Percentiles rank a stretch among this genome's conserved stretches.
phyloP scores from a whole-genome alignment of 768 basidiomycete genomes.

The Xerocomus brunneocitrinus region DNA sequence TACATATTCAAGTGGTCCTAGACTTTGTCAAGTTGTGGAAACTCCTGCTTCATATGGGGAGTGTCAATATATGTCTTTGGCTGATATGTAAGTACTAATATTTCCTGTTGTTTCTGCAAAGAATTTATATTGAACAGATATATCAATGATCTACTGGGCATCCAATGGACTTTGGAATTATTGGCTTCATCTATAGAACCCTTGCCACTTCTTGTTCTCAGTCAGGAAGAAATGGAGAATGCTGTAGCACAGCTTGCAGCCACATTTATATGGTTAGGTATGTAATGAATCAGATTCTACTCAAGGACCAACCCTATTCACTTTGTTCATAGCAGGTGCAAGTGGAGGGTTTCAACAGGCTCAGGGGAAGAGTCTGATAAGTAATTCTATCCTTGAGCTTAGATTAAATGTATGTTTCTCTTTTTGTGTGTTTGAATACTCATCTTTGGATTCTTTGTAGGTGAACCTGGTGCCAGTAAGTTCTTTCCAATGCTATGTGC shows the following conservation, averaged over 20 bases:
- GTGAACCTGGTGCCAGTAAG: not conserved
- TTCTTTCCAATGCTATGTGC: not conserved
- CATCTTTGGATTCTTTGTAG: not conserved
- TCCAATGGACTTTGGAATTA: not conserved
- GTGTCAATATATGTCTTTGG: not conserved
- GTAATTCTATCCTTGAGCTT: not conserved
- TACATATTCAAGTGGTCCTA: not conserved
- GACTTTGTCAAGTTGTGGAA: not conserved
- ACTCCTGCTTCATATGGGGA: not conserved
- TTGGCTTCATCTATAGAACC: not conserved
- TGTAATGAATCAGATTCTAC: not conserved
- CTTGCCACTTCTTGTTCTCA: not conserved
- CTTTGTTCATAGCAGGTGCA: not conserved
- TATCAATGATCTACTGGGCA: not conserved
- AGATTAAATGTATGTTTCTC: not conserved
- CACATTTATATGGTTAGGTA: constrained; percentile 7
- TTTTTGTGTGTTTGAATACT: no score
- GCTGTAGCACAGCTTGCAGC: constrained; percentile 1
- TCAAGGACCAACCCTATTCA: not conserved
- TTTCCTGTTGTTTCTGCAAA: not conserved
- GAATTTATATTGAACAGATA: not conserved
- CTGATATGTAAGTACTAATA: not conserved
- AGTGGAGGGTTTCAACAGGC: not conserved
- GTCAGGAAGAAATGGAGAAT: not conserved
- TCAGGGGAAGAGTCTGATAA: not conserved